phyloP scores from a whole-genome alignment of 257 asterid species.

The Solanum etuberosum region DNA sequence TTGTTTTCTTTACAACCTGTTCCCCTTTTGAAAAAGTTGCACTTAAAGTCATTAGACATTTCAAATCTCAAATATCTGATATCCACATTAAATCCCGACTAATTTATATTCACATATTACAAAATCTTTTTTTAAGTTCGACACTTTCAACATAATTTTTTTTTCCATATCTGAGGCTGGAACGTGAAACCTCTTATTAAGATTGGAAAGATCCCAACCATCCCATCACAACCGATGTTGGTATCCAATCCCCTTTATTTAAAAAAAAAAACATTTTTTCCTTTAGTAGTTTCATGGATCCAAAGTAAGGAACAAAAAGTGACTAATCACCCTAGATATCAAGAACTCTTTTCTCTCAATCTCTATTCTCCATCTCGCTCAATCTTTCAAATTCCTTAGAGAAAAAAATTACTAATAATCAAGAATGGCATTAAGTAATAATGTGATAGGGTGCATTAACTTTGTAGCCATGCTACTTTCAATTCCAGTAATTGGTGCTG shows the following conservation, averaged over 20 bases:
- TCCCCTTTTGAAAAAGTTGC: conserved; percentile 26
- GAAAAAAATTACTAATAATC: background rate
- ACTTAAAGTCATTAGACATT: conserved; percentile 15
- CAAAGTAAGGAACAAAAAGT: conserved; percentile 8
- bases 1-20: conserved; percentile 25
- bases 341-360: background rate
- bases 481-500: conserved; percentile 72
- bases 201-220: background rate
- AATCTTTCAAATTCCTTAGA: background rate
- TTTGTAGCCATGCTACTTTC: conserved; percentile 68
- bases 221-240: background rate
- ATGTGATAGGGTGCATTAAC: conserved; percentile 66
- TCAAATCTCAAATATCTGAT: background rate
- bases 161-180: too few species aligned
- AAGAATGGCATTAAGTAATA: conserved; percentile 61
- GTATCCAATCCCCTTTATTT: background rate
- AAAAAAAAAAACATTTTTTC: background rate
- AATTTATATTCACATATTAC: too few species aligned
- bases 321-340: background rate
- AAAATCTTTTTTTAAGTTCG: too few species aligned
- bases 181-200: background rate
- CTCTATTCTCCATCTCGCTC: background rate
- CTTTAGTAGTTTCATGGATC: conserved; percentile 17
- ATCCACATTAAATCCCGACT: too few species aligned
- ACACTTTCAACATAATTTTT: fast-evolving